Evolutionary conservation across 163 green algal genomes (phyloP).

Genomic region (Volvox carteri): DNA sequence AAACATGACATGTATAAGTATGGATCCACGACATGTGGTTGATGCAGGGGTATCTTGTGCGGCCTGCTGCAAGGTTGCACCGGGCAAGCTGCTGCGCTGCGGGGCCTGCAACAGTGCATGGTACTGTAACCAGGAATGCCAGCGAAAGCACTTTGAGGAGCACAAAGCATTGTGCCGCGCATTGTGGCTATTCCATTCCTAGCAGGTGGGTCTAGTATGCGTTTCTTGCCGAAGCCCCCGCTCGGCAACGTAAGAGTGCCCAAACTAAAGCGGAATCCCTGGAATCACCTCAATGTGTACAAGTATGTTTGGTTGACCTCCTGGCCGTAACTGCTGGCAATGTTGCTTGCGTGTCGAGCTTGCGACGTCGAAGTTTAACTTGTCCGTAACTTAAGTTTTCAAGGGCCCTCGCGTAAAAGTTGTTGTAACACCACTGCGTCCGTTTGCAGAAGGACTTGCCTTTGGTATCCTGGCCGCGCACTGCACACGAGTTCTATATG

Average conservation of each 20-base stretch:
- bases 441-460: constrained; percentile 32
- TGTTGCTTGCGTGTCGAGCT: background rate
- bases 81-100: constrained; percentile 39
- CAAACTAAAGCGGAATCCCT: background rate
- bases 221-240: background rate
- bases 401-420: too few relatives aligned
- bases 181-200: constrained; percentile 5
- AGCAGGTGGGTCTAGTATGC: background rate
- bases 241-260: background rate
- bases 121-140: constrained; percentile 47
- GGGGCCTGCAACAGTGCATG: constrained; percentile 16
- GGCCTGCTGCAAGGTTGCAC: constrained; percentile 3
- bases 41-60: constrained; percentile 12
- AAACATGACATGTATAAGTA: constrained; percentile 5
- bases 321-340: background rate
- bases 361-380: background rate
- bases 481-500: constrained; percentile 27
- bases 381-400: too few relatives aligned
- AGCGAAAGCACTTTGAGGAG: constrained; percentile 42
- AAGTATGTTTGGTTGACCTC: background rate
- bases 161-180: constrained; percentile 47
- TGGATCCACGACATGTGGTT: constrained; percentile 36
- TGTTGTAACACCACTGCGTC: too few relatives aligned
- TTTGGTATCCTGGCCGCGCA: constrained; percentile 15
- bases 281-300: background rate